phyloP scores from a whole-genome alignment of 2,329 filamentous ascomycete species.

The Nemania sp. region DNA sequence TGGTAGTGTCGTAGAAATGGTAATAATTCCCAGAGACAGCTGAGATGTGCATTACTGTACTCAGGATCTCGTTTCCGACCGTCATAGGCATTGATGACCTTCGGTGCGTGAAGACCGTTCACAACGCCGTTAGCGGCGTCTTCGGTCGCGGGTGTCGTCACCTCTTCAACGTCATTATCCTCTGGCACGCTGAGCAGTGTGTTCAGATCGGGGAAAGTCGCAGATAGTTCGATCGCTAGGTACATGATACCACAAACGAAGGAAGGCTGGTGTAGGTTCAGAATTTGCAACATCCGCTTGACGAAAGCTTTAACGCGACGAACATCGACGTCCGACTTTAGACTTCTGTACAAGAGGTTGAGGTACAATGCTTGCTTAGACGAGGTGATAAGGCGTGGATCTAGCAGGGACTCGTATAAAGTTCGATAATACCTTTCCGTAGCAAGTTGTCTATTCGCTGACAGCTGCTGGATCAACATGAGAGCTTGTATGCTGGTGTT shows the following conservation, averaged over 20 bases:
- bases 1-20: constrained; percentile 85
- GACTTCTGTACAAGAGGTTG: constrained; percentile 83
- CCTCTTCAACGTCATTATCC: constrained; percentile 72
- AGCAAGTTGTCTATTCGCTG: constrained; percentile 75
- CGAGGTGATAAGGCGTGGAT: constrained; percentile 83
- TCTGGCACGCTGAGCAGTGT: constrained; percentile 81
- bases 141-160: constrained; percentile 57
- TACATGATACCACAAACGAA: constrained; percentile 95
- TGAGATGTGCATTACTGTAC: constrained; percentile 88
- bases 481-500: constrained; percentile 97
- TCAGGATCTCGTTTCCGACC: constrained; percentile 89
- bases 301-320: constrained; percentile 94
- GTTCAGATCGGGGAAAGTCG: constrained; percentile 77
- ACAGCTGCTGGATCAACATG: constrained; percentile 91
- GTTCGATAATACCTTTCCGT: constrained; percentile 94
- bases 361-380: constrained; percentile 96
- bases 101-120: constrained; percentile 30
- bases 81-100: constrained; percentile 64
- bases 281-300: constrained; percentile 86
- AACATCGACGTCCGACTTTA: constrained; percentile 88
- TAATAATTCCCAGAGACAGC: constrained; percentile 90
- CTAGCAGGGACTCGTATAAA: constrained; percentile 90
- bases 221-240: constrained; percentile 78
- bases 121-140: constrained; percentile 33
- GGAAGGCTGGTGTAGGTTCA: constrained; percentile 85